phyloP scores from a whole-genome alignment of 331 rosid genomes.

The Phaseolus coccineus region DNA sequence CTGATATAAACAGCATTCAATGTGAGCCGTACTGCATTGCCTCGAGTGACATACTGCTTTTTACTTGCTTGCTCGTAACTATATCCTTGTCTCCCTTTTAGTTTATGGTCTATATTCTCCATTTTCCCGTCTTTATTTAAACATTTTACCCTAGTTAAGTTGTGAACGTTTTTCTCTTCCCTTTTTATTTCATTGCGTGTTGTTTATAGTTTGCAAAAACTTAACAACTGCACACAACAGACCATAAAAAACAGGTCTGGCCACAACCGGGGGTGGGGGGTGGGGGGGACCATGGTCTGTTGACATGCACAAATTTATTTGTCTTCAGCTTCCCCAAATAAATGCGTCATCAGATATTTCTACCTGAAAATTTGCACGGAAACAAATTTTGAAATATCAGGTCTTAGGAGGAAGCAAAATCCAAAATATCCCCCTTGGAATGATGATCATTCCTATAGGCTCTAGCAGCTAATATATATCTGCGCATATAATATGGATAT shows the following conservation, averaged over 20 bases:
- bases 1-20: slow-evolving; percentile 13
- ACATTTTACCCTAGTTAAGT: slow-evolving; percentile 45
- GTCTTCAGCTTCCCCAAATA: slow-evolving; percentile 39
- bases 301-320: slow-evolving; percentile 45
- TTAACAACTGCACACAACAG: slow-evolving; percentile 38
- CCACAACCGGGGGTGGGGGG: slow-evolving; percentile 21
- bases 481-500: not conserved
- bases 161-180: slow-evolving; percentile 31
- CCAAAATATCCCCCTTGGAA: slow-evolving; percentile 27
- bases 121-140: slow-evolving; percentile 38
- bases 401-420: not conserved
- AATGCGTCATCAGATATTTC: not conserved
- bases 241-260: slow-evolving; percentile 38
- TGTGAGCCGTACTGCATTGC: slow-evolving; percentile 29
- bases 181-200: slow-evolving; percentile 47
- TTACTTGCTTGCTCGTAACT: slow-evolving; percentile 32
- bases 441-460: not conserved
- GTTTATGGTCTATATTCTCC: slow-evolving; percentile 35
- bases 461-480: slow-evolving; percentile 1
- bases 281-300: slow-evolving; percentile 53
- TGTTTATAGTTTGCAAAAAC: slow-evolving; percentile 35
- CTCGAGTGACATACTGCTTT: slow-evolving; percentile 13
- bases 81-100: slow-evolving; percentile 31
- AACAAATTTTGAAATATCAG: slow-evolving; percentile 40
- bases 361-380: slow-evolving; percentile 15